A percentile compares a stretch with the other conserved stretches of the same genome.
phyloP scores from a whole-genome alignment of 495 filamentous ascomycete genomes.

The Jackrogersella multiformis region DNA sequence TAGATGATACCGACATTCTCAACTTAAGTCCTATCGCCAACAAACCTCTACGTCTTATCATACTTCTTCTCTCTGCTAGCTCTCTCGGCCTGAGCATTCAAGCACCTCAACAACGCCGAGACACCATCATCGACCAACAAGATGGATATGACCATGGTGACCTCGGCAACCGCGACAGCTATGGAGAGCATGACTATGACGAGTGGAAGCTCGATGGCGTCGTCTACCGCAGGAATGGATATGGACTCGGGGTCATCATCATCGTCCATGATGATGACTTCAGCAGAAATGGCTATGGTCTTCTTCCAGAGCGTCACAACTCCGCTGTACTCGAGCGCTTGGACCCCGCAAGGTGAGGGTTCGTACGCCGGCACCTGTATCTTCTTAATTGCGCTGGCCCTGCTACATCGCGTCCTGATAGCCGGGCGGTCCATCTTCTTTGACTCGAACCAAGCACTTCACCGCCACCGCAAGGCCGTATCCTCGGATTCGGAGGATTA shows the following conservation, averaged over 20 bases:
- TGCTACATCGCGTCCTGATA: constrained; percentile 69
- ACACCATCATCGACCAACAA: not conserved
- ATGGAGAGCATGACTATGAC: constrained; percentile 37
- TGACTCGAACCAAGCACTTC: constrained; percentile 17
- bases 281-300: constrained; percentile 45
- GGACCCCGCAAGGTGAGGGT: constrained; percentile 70
- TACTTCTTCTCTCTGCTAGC: not conserved
- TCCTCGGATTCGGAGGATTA: constrained; percentile 35
- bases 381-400: constrained; percentile 73
- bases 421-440: constrained; percentile 54
- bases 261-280: constrained; percentile 34
- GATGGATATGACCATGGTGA: constrained; percentile 33
- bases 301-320: constrained; percentile 70
- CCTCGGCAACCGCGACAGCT: constrained; percentile 16
- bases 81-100: not conserved
- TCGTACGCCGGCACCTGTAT: constrained; percentile 80
- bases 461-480: constrained; percentile 8
- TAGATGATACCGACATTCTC: no score
- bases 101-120: not conserved
- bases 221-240: constrained; percentile 31
- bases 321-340: constrained; percentile 70
- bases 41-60: not conserved
- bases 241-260: constrained; percentile 24
- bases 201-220: constrained; percentile 24
- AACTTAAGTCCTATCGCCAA: not conserved